Base-by-base conservation (phyloP, 2,329 filamentous ascomycete genomes). In the Fonsecaea pugnacius region DNA sequence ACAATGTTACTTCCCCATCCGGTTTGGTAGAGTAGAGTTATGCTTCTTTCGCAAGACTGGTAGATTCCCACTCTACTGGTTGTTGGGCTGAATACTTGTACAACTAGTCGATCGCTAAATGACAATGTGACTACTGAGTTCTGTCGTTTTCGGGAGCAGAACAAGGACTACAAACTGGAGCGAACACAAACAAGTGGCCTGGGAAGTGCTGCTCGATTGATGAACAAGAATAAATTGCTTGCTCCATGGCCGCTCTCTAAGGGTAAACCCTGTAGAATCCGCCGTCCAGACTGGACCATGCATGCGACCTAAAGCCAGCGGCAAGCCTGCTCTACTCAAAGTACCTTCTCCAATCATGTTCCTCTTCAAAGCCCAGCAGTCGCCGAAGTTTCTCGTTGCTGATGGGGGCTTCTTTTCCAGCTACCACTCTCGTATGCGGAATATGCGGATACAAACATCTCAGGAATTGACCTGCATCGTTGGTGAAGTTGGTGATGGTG, bases 331-430 rank as follows among this genome's bases (percentile, higher is more conserved):
- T 16, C 30, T n/a, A 12, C 18, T 36, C 30, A 48, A 48, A 68
- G 54, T 84, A 83, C 71, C 78, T 74, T 66, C 78, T 77, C 84
- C 84, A 87, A 65, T 84, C 75, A 73, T 87, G 84, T 58, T 83
- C 77, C 67, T 88, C 84, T 69, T 79, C 78, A 71, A 87, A 88
- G 0, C 85, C 84, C 58, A 88, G 69, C 60, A 87, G 75, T 52
- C 84, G 80, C 54, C 77, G 80, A 46, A 86, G 84, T 78, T 88
- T 89, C 66, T 76, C 72, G 70, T 89, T 89, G 59, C 80, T 84
- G 69, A 88, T 74, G 33, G 85, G 86, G 2, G 85, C 85, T 73
- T 88, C 86, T 66, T 75, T 83, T 60, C 83, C 79, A 0, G 75
- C 84, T 80, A 88, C 81, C 62, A 84, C 79, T 56, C 84, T 75